Base-by-base conservation (phyloP, 1,284 basidiomycete genomes). In the Naganishia cerealis region DNA sequence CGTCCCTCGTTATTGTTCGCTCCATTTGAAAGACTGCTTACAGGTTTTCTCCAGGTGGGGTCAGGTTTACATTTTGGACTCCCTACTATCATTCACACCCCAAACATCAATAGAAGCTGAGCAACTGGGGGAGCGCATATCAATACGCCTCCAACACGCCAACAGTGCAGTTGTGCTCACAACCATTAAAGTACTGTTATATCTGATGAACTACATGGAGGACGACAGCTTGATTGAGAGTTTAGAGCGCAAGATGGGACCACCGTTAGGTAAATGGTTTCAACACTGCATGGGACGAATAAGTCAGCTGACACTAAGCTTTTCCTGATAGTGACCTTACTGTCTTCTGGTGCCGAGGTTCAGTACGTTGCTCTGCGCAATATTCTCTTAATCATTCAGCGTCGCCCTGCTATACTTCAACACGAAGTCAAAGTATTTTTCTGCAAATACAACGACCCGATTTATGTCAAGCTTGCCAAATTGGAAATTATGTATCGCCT, bases 131-230 rank as follows among this genome's bases (percentile, higher is more conserved):
- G 96, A 99, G 78, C 88, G 94, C 42, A 90, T 99, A 69, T 88
- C 94, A 24, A 86, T 94, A 52, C 89, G 96, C 73, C 83, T 99
- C 21, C 94, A 98, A 80, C 96, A 99, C 74, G 91, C 89, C 52
- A 99, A 99, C 75, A 92, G 90, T 13, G 89, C 89, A 68, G 95
- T 99, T 29, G 94, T 99, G 0, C 85, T 99, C 24, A 91, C 92
- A 7, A 90, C 93, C 5, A 92, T 97, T 85, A 99, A 99, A 82
- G 89, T 92, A 56, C 86, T 98, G 38, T 83, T 99, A 21, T 99
- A 97, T 78, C 84, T 99, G 71, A 97, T 99, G 94, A 99, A 99
- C 80, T 99, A 99, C 81, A 98, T 99, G 89, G 90, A 93, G 71
- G 90, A 91, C 77, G 86, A 90, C 67, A 86, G 85, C 59, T 83